Conservation (phyloP, 352 stramenopile species). For the Phytopythium cucurbitacearum region DNA sequence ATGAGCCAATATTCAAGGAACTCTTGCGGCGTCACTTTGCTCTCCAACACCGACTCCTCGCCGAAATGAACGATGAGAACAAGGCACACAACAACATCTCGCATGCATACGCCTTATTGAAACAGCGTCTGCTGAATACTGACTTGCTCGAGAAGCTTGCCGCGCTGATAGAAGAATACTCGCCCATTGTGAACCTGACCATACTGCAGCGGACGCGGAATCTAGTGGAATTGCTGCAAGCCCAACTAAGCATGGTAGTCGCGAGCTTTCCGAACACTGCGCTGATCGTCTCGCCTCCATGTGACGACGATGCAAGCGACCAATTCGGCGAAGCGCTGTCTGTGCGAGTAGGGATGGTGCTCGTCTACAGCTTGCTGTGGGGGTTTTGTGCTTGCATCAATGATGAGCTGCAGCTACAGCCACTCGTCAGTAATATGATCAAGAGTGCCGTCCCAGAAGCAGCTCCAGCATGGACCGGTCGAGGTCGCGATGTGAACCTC, state of each 20-base stretch:
- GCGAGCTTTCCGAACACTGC: too few relatives aligned
- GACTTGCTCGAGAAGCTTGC: neutral
- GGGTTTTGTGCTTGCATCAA: constrained; percentile 27
- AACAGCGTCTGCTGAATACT: neutral
- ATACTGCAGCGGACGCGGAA: constrained; percentile 39
- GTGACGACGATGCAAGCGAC: too few relatives aligned
- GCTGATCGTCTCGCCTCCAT: too few relatives aligned
- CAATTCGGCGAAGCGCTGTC: neutral
- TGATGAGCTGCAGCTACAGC: constrained; percentile 11
- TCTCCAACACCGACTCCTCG: constrained; percentile 9
- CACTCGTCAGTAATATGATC: constrained; percentile 27
- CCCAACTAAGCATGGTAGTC: constrained; percentile 18
- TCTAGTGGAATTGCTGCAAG: constrained; percentile 40
- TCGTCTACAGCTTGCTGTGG: constrained; percentile 53
- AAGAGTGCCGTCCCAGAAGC: constrained; percentile 26
- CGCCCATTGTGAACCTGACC: constrained; percentile 11
- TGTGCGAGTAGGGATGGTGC: constrained; percentile 44
- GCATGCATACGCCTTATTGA: neutral
- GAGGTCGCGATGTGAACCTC: constrained; percentile 21
- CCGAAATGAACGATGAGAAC: neutral
- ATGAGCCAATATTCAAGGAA: constrained; percentile 1
- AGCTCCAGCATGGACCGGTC: constrained; percentile 15
- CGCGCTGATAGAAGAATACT: constrained; percentile 6
- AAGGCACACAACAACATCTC: neutral
- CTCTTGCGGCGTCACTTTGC: constrained; percentile 16